Evolutionary conservation across 2,329 filamentous ascomycete genomes (phyloP), one percentile per base, ranked within the genome.

Genomic region (Xylariaceae sp.): DNA sequence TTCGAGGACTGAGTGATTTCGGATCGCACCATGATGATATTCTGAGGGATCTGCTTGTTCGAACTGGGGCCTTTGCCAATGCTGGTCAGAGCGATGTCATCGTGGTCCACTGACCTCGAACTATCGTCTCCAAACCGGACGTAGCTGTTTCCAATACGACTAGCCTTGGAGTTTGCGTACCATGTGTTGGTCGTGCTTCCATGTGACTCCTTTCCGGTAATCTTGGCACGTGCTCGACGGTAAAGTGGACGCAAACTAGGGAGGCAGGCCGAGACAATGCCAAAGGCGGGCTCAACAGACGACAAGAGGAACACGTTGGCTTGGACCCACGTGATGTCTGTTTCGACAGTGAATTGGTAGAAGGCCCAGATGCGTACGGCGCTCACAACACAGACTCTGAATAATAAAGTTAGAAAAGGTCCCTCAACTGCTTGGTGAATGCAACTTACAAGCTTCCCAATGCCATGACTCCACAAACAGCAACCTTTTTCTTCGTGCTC

Each of bases 221-320:
- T 36, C 44, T 62, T 66, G 17, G 47, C 53, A 14, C 53, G 50
- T 1, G 57, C 63, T 26, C 61, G 58, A 24, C 76, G 53, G 70
- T 73, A 62, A 6, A 73, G 57, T 1, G 71, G 71, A 8, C 66
- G 69, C 17, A 73, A 60, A 40, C 67, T 72, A 17, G 73, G 73
- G 12, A 75, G 66, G 45, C 73, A 75, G 12, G 72, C 73, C 24
- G 70, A 73, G 9, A 75, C 65, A 47, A 75, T 73, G n/a, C 70
- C 73, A 9, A 72, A 65, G 17, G 67, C 70, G 7, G 72, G 67
- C 56, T 75, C 73, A 24, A 74, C 61, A 31, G 65, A 69, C 6
- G 71, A 73, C 66, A 73, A 71, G 6, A 71, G 64, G 56, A 73
- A 72, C 17, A 68, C 66, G 17, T 67, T 58, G 36, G 63, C 67